phyloP scores from a whole-genome alignment of 148 eudicot species.

The Chenopodium formosanum region DNA sequence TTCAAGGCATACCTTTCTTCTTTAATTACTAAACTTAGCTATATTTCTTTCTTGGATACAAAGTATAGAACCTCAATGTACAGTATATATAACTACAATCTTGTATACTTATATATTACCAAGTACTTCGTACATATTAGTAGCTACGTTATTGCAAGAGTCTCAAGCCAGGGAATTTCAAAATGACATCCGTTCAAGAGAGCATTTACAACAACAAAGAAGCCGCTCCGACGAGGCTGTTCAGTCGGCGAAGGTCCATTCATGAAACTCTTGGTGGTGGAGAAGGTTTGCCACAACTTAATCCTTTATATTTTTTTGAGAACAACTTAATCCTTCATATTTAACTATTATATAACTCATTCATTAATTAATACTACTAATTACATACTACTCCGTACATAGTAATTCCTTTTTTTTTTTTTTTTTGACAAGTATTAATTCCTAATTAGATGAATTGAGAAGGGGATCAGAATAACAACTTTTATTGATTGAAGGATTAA shows the following conservation, averaged over 20 bases:
- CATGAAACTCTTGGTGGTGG: constrained; percentile 35
- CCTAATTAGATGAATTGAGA: too few relatives aligned
- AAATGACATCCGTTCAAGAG: constrained; percentile 8
- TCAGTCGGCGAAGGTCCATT: constrained; percentile 25
- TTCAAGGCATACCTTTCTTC: constrained; percentile 22
- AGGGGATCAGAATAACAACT: too few relatives aligned
- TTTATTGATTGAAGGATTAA: too few relatives aligned
- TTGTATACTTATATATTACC: too few relatives aligned
- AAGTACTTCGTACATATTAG: not conserved
- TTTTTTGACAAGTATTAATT: too few relatives aligned
- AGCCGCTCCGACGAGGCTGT: constrained; percentile 1
- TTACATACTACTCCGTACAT: too few relatives aligned
- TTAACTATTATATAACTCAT: too few relatives aligned
- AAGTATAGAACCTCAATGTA: constrained; percentile 16
- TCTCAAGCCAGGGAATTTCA: not conserved
- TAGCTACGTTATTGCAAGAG: not conserved
- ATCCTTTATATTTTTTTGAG: too few relatives aligned
- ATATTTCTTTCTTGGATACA: constrained; percentile 12
- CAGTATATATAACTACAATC: too few relatives aligned
- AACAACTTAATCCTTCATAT: not conserved
- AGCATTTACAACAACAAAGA: not conserved
- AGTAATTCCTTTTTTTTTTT: too few relatives aligned
- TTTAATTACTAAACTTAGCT: not conserved
- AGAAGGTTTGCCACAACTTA: constrained; percentile 18
- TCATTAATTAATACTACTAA: not conserved